Percentiles rank a stretch among this genome's conserved stretches.
These are phyloP conservation scores for Eucalyptus polyanthemos DNA, from an alignment of 345 rosid genomes.

Conservation along the genomic window DNA sequence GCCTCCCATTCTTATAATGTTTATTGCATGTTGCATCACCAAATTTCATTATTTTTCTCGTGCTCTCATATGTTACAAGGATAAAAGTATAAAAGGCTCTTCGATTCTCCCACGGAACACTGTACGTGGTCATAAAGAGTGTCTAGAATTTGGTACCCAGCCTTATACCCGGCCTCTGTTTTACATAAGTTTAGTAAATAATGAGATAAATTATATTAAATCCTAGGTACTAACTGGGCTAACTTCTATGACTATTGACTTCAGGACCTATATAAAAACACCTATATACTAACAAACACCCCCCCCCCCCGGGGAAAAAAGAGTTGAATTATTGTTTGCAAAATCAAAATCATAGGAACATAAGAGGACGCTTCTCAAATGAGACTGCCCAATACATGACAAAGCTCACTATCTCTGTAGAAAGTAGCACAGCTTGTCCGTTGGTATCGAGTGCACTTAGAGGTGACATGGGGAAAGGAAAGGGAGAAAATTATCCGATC, in stretches of 20 bases:
- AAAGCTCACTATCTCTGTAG: not conserved
- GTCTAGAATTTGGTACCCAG: not conserved
- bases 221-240: not conserved
- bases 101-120: not conserved
- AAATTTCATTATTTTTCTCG: not conserved
- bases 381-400: not conserved
- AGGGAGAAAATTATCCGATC: not conserved
- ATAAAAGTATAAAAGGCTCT: not conserved
- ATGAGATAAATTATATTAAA: not conserved
- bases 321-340: not conserved
- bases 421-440: not conserved
- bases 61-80: not conserved
- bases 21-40: not conserved
- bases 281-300: not conserved
- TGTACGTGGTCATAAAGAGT: not conserved
- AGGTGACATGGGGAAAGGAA: not conserved
- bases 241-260: not conserved
- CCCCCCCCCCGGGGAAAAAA: rapidly evolving
- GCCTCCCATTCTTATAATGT: not conserved
- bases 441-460: not conserved
- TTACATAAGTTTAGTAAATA: not conserved
- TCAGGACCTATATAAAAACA: not conserved
- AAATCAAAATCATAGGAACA: not conserved
- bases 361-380: not conserved
- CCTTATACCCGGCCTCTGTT: not conserved